Conservation (phyloP, 73 alveolate species). For the Tetrahymena thermophila region DNA sequence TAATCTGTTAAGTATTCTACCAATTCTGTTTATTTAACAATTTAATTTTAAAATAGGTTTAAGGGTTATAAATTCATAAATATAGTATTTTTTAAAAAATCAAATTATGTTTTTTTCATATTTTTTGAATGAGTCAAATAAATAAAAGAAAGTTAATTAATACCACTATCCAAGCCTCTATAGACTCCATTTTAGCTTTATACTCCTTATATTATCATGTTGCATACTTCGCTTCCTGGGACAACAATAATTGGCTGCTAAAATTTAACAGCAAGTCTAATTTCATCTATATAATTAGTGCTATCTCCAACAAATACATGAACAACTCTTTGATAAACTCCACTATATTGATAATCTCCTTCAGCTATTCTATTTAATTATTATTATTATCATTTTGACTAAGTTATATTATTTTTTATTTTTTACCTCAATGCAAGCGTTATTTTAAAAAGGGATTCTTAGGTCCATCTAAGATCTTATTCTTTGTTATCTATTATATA, state of each 20-base stretch:
- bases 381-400: background rate
- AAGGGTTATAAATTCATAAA: no score
- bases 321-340: background rate
- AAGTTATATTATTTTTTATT: background rate
- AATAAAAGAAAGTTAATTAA: background rate
- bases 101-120: no score
- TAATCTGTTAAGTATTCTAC: background rate
- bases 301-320: background rate
- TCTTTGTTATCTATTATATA: background rate
- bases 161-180: background rate
- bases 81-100: no score
- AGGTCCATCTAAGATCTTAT: background rate
- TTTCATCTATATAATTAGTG: background rate
- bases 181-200: background rate
- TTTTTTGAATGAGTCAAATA: no score
- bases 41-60: no score
- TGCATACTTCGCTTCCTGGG: background rate
- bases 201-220: background rate
- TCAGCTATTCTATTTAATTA: background rate
- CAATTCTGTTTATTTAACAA: background rate
- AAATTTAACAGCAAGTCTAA: background rate
- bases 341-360: background rate
- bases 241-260: background rate
- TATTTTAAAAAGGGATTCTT: background rate
- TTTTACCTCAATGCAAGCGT: background rate